phyloP scores from a whole-genome alignment of 495 filamentous ascomycete species.

The Penicillium odoratum region DNA sequence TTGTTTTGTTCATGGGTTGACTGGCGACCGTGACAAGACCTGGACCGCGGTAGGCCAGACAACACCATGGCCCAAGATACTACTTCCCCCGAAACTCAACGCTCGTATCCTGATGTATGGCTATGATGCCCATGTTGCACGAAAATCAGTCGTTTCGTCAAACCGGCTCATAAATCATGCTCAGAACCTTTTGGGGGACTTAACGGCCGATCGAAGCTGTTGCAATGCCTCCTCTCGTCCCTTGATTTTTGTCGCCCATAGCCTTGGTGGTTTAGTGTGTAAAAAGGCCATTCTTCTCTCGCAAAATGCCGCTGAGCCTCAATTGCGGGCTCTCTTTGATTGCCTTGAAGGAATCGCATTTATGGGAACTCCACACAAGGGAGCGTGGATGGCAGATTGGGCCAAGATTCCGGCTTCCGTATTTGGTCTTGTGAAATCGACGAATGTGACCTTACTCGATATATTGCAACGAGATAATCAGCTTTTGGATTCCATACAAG shows the following conservation, averaged over 20 bases:
- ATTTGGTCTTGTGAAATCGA: conserved; percentile 22
- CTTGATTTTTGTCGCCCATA: conserved; percentile 35
- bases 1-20: conserved; percentile 36
- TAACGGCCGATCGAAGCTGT: conserved; percentile 20
- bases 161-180: conserved; percentile 30
- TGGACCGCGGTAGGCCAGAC: conserved; percentile 24
- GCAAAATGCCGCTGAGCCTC: conserved; percentile 16
- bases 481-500: conserved; percentile 22
- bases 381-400: conserved; percentile 36
- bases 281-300: conserved; percentile 24
- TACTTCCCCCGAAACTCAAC: conserved; percentile 23
- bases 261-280: conserved; percentile 36
- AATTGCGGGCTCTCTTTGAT: conserved; percentile 30
- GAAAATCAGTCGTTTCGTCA: conserved; percentile 12
- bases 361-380: conserved; percentile 43
- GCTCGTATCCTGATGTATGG: conserved; percentile 32
- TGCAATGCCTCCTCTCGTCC: conserved; percentile 20
- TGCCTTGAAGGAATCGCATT: conserved; percentile 39
- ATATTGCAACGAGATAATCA: conserved; percentile 19
- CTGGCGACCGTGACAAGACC: conserved; percentile 27
- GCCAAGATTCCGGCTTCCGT: conserved; percentile 17
- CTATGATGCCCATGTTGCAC: conserved; percentile 30
- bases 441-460: conserved; percentile 18
- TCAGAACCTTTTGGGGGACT: conserved; percentile 23
- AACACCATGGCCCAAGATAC: conserved; percentile 25